Evolutionary conservation across 140 eudicot genomes (phyloP), one percentile per base, ranked within the genome.

Genomic region (Flaveria floridana): DNA sequence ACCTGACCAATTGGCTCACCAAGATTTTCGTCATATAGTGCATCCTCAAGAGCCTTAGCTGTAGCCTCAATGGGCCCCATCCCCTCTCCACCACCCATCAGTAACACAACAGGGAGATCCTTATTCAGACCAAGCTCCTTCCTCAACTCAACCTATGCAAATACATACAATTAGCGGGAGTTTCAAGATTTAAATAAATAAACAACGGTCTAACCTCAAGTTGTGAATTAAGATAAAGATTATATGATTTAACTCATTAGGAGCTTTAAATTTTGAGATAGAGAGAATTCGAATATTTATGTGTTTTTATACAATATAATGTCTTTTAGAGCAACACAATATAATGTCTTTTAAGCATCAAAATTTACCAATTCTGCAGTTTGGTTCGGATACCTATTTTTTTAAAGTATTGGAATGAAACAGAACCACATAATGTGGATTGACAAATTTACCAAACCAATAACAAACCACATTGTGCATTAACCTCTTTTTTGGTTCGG

Each of bases 1-100:
- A 94, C 76, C 64, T 94, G 99, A 80, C 99, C 99, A 8, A 84
- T 78, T 0, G 99, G 96, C 67, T 84, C 92, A 9, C 91, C 97
- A 53, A 74, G 85, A 75, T 80, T 85, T 71, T 86, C 96, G 68
- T 94, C 90, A 80, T 79, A 94, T 53, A 94, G 78, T 20, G 96
- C 87, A 12, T 86, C 69, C 14, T 81, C 90, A 48, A 94, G 87
- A 20, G 96, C 99, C 78, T 84, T 86, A 8, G 97, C 96, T 1
- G 99, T 94, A 16, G 97, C 96, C 80, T 94, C 97, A 64, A 94
- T 90, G 75, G 99, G 99, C 11, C 99, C 99, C 99, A 94, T 94
- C 70, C 99, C 99, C 84, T 94, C 99, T 62, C 99, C 99, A 63
- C 99, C 99, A 30, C 99, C 99, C 96, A 94, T 94, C 52, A 94